Base-by-base conservation (phyloP, 192 early-diverging fungal species). In the Chytriomyces sp. region DNA sequence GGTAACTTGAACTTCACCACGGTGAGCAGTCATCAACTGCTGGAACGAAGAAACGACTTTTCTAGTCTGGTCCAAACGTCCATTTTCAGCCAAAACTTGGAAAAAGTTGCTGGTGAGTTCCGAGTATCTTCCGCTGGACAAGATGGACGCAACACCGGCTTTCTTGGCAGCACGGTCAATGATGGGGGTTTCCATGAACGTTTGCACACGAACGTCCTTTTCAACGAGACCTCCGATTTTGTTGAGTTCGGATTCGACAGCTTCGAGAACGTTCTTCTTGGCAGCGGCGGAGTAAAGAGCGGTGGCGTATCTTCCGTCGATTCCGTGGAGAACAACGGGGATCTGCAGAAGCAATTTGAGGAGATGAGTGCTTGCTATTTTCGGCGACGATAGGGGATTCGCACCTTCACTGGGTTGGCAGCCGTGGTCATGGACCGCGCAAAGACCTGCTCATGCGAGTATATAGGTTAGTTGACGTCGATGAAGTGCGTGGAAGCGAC, bases 281-380 rank as follows among this genome's bases (percentile, higher is more conserved):
- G 91, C 86, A 24, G 97, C 97, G 69, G 97, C 97, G 65, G 93
- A 86, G 90, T 92, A 99, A 67, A 99, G 91, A 60, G 97, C 97
- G 16, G 96, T 97, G 63, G 97, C 96, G 83, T 99, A 99, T 79
- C 96, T 93, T 79, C 97, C 97, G 53, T 97, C 94, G 82, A 99
- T 93, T 65, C 96, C 95, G 88, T 94, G 91, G 64, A 99, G 88
- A 60, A 90, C 86, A 45, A 95, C 66, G 23, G 95, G 95, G 61
- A 91, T 88, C 94, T 97, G 61, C n/a, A 28, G 63, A 2, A 26
- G 26, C 16, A 64, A 26, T 24, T 1, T n/a, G 63, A 59, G 57
- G 57, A 20, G 57, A 20, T 59, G 57, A 26, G 11, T 64, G 63
- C 5, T 69, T 13, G 47, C 46, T 64, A 23, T 20, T 20, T 20